Percentiles rank a stretch among this genome's conserved stretches.
Conservation (phyloP, 2,329 filamentous ascomycete species). For the Epichloe gansuensis region DNA sequence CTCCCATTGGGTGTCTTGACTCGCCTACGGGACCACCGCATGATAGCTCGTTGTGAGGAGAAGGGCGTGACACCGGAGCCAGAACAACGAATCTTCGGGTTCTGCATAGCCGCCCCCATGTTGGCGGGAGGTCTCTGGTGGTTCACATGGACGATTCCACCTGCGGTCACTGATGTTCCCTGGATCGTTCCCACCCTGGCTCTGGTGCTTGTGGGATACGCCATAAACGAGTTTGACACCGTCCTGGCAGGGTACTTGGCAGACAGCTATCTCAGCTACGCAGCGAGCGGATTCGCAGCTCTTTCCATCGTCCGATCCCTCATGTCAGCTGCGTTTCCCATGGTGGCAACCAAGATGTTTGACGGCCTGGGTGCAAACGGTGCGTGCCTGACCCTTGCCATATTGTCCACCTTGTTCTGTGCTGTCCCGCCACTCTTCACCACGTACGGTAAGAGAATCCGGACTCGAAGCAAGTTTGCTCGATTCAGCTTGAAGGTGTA, state of each 20-base stretch:
- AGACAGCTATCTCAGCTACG: constrained; percentile 1
- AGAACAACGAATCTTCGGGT: background rate
- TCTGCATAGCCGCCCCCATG: background rate
- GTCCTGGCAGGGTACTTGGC: background rate
- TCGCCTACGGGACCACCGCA: background rate
- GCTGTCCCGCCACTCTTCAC: background rate
- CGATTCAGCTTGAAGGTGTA: background rate
- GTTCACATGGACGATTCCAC: constrained; percentile 1
- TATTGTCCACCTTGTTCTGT: background rate
- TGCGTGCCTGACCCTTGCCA: background rate
- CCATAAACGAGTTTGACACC: constrained; percentile 1
- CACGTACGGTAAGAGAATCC: background rate
- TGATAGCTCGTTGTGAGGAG: background rate
- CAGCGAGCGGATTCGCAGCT: background rate
- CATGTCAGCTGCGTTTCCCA: background rate
- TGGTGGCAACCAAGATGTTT: background rate
- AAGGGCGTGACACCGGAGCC: background rate
- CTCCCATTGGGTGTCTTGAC: background rate
- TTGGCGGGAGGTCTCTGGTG: background rate
- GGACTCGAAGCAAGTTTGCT: background rate
- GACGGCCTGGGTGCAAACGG: background rate
- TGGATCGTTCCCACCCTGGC: constrained; percentile 1
- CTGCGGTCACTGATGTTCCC: background rate
- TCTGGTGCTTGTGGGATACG: background rate
- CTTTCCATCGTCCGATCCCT: background rate